These are phyloP conservation scores for Leucocoprinus sp. DNA, from an alignment of 768 basidiomycete species.

Conservation along the genomic window DNA sequence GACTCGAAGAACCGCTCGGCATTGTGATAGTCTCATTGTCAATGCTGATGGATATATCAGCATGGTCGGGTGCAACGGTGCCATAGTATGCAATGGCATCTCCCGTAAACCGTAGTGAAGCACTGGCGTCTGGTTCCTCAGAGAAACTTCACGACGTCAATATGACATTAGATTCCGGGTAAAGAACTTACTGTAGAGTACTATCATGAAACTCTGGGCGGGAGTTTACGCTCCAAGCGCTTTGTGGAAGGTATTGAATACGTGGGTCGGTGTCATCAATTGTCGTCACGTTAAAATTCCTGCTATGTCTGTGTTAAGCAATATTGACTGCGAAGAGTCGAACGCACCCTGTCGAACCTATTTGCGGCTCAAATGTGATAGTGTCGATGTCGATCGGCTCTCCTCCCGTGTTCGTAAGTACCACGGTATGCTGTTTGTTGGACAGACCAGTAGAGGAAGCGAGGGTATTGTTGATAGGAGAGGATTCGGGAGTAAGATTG, in stretches of 20 bases:
- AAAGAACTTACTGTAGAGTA: conserved; percentile 35
- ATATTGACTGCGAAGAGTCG: neutral
- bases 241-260: conserved; percentile 31
- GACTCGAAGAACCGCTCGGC: conserved; percentile 28
- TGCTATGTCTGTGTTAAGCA: conserved; percentile 12
- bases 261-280: conserved; percentile 34
- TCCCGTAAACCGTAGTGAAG: conserved; percentile 37
- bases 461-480: conserved; percentile 25
- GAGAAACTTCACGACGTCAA: conserved; percentile 28
- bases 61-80: conserved; percentile 43
- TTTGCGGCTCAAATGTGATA: conserved; percentile 32
- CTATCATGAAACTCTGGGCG: conserved; percentile 24
- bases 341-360: conserved; percentile 31
- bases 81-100: conserved; percentile 49
- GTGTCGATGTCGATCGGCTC: conserved; percentile 43
- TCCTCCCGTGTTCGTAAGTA: conserved; percentile 36
- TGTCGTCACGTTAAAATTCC: conserved; percentile 20
- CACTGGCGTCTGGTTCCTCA: conserved; percentile 28
- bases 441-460: conserved; percentile 33
- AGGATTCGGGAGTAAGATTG: conserved; percentile 31
- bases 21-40: conserved; percentile 31
- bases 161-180: neutral
- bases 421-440: conserved; percentile 39
- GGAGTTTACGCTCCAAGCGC: conserved; percentile 28
- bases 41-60: conserved; percentile 35